Conservation (phyloP, 495 filamentous ascomycete genomes). For the Oidiodendron maius region DNA sequence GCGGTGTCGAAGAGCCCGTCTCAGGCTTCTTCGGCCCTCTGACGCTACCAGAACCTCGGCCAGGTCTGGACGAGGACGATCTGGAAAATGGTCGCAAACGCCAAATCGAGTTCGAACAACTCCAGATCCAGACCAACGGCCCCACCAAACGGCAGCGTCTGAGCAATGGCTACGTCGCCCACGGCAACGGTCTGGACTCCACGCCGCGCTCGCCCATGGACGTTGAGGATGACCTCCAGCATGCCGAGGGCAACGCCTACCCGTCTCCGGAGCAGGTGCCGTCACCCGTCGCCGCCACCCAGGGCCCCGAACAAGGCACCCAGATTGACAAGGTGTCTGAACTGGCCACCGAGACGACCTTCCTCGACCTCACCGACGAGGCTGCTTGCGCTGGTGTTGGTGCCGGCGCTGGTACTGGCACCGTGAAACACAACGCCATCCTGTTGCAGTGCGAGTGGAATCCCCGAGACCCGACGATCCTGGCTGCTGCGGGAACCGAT, state of each 20-base stretch:
- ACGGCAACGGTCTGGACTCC: constrained; percentile 55
- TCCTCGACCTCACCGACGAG: constrained; percentile 54
- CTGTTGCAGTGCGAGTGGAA: constrained; percentile 73
- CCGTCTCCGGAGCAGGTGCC: constrained; percentile 50
- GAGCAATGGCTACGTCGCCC: constrained; percentile 55
- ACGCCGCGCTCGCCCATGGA: constrained; percentile 49
- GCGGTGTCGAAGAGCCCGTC: constrained; percentile 6
- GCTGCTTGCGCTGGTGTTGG: too few relatives aligned
- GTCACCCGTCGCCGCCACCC: constrained; percentile 49
- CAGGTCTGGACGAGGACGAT: constrained; percentile 28
- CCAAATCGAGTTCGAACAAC: constrained; percentile 37
- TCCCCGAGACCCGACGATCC: constrained; percentile 64
- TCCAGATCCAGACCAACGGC: constrained; percentile 41
- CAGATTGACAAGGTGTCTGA: constrained; percentile 63
- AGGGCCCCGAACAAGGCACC: constrained; percentile 63
- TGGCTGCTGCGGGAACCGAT: constrained; percentile 69
- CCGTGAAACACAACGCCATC: constrained; percentile 29
- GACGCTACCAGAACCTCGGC: constrained; percentile 8
- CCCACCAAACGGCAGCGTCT: constrained; percentile 47
- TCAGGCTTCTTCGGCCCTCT: constrained; percentile 21
- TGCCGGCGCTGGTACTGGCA: too few relatives aligned
- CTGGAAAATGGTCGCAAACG: constrained; percentile 45
- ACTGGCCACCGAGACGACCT: constrained; percentile 58
- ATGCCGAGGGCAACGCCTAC: constrained; percentile 47
- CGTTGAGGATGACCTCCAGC: constrained; percentile 39